Evolutionary conservation across 108 stramenopile species (phyloP), one percentile per base, ranked within the genome.

Genomic region (Stephanodiscus triporus): DNA sequence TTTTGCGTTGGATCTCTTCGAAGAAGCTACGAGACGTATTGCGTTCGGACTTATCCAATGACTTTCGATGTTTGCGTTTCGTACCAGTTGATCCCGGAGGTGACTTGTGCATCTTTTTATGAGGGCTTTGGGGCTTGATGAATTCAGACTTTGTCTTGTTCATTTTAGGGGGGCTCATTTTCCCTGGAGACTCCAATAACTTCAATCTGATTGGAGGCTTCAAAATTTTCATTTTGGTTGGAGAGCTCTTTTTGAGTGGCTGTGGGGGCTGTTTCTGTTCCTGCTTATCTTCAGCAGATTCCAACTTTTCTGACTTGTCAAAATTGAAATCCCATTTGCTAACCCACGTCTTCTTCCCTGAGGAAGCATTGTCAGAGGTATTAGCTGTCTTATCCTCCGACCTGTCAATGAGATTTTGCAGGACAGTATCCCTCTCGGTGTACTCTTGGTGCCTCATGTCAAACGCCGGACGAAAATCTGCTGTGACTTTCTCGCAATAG

Each of bases 301-400:
- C 29, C 30, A 51, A 50, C 51, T 66, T 50, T 27, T 66, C 34
- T 30, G 47, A 53, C 49, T 50, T 66, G 8, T 50, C 48, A 34
- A 66, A 49, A 43, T 59, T 59, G 63, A 66, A 66, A 53, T 66
- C 34, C 47, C 49, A 66, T 50, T 66, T 66, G 66, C 66, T 66
- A n/a, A 66, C 49, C 66, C 47, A 66, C 34, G 66, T 51, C 48
- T 51, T 48, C 66, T 66, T 48, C 32, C 26, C 66, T 0, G 66
- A 66, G 1, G 48, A 51, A n/a, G 50, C 45, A 50, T 14, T 50
- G 0, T n/a, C 34, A 36, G 50, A 1, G 6, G 26, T 66, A 10
- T 66, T 27, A 3, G 19, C n/a, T 60, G 30, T 27, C 19, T 30
- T 60, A 19, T 50, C 66, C 27, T 66, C 66, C 8, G 66, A 51